These are phyloP conservation scores for Aspergillus fijiensis DNA, from an alignment of 2,329 filamentous ascomycete genomes.

Conservation along the genomic window DNA sequence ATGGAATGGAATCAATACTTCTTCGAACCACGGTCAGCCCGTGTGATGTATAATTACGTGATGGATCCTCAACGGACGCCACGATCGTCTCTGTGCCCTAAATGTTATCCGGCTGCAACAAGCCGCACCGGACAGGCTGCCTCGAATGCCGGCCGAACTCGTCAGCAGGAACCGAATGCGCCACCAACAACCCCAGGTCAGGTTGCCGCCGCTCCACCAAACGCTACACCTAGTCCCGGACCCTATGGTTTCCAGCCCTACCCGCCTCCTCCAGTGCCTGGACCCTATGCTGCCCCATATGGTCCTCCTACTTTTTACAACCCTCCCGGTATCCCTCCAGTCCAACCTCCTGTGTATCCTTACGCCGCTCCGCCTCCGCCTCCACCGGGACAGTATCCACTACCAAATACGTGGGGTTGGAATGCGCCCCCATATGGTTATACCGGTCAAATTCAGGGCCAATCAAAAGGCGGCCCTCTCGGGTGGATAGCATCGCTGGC, in stretches of 20 bases:
- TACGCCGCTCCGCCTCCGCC: conserved; percentile 15
- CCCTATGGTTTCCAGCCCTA: conserved; percentile 17
- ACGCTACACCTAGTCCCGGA: conserved; percentile 8
- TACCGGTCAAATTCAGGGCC: conserved; percentile 21
- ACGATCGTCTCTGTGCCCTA: conserved; percentile 39
- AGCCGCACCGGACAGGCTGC: conserved; percentile 14
- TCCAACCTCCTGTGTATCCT: conserved; percentile 24
- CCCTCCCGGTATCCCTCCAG: conserved; percentile 12
- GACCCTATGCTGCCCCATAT: conserved; percentile 20
- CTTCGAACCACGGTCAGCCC: conserved; percentile 38
- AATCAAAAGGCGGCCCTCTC: conserved; percentile 29
- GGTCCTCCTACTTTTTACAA: conserved; percentile 24
- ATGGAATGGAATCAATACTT: conserved; percentile 47
- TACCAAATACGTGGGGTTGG: conserved; percentile 29
- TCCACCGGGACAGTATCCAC: conserved; percentile 19
- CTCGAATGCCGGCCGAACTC: conserved; percentile 11
- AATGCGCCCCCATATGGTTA: conserved; percentile 23
- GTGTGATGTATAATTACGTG: conserved; percentile 37
- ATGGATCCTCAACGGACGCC: conserved; percentile 34
- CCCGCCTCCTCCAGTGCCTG: conserved; percentile 13
- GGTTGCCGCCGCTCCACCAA: conserved; percentile 7
- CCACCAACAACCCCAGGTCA: conserved; percentile 12
- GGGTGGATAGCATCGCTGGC: conserved; percentile 38
- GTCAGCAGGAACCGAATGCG: conserved; percentile 4
- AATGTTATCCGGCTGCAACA: conserved; percentile 42